Evolutionary conservation across 495 filamentous ascomycete species (phyloP).

Genomic region (Daldinia caldariorum): DNA sequence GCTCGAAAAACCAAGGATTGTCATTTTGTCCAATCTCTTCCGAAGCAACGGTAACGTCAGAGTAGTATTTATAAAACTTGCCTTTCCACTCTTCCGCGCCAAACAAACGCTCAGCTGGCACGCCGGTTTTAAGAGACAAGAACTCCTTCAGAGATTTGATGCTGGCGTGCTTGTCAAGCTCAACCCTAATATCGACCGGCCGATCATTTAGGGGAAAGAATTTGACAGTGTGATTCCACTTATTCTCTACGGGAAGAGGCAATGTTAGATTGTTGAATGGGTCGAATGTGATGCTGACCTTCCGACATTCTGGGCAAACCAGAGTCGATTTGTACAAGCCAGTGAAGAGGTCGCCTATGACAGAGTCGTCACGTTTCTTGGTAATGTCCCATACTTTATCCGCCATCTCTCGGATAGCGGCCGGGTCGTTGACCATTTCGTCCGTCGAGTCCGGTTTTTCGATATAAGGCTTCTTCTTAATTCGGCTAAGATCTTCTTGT

Average conservation of each 20-base stretch:
- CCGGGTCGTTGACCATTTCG: conserved; percentile 87
- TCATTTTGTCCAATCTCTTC: conserved; percentile 76
- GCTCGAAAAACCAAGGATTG: conserved; percentile 76
- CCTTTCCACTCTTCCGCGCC: conserved; percentile 79
- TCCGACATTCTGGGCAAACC: conserved; percentile 87
- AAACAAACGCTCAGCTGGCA: conserved; percentile 69
- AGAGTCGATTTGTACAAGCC: conserved; percentile 98
- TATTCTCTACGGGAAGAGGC: conserved; percentile 83
- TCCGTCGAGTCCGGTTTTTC: conserved; percentile 98
- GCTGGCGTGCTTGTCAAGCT: conserved; percentile 83
- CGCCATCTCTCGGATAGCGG: conserved; percentile 81
- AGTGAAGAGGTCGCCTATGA: conserved; percentile 92
- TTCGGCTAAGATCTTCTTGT: conserved; percentile 92
- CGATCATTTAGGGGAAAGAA: conserved; percentile 74
- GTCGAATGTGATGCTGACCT: conserved; percentile 98
- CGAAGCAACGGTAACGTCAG: conserved; percentile 69
- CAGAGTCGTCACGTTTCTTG: conserved; percentile 90
- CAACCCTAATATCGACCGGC: conserved; percentile 78
- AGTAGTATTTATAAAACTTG: conserved; percentile 85
- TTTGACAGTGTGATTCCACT: conserved; percentile 75
- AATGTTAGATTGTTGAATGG: conserved; percentile 95
- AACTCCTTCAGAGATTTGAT: conserved; percentile 80
- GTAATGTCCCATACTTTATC: conserved; percentile 90
- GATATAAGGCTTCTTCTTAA: conserved; percentile 95
- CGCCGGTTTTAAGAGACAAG: conserved; percentile 72